A percentile compares a stretch with the other conserved stretches of the same genome.
These are phyloP conservation scores for Nicotiana rustica DNA, from an alignment of 305 asterid genomes.

Conservation along the genomic window DNA sequence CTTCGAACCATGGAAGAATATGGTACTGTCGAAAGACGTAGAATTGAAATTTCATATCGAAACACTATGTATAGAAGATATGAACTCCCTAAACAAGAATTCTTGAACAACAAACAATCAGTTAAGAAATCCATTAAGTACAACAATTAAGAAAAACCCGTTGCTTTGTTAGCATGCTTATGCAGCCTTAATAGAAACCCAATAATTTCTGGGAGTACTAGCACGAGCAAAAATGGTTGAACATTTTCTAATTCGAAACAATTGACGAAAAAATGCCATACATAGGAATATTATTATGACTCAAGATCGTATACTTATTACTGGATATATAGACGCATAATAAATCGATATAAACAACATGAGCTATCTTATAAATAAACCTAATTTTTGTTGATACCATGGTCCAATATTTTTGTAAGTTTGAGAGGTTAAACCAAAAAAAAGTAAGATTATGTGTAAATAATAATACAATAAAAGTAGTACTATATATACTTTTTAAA, in stretches of 20 bases:
- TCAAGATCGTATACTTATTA: too few relatives aligned
- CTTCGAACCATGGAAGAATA: too few relatives aligned
- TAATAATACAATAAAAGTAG: slow-evolving; percentile 31
- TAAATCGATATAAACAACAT: neutral
- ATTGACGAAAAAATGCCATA: neutral
- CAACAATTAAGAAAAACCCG: neutral
- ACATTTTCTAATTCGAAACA: too few relatives aligned
- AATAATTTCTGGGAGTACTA: neutral
- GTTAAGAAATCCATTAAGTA: neutral
- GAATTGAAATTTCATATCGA: too few relatives aligned
- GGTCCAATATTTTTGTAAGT: neutral
- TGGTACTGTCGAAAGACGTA: too few relatives aligned
- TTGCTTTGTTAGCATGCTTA: neutral
- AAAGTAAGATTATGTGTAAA: neutral
- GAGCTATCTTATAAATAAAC: neutral
- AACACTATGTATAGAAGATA: too few relatives aligned
- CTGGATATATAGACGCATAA: neutral
- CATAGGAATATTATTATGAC: neutral
- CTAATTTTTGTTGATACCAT: neutral
- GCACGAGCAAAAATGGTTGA: neutral
- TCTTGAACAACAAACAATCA: too few relatives aligned
- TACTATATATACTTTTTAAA: slow-evolving; percentile 22
- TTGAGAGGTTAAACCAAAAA: neutral
- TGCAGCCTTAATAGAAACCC: neutral
- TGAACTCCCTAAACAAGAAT: too few relatives aligned